Percentiles rank a stretch among this genome's conserved stretches.
phyloP scores from a whole-genome alignment of 1,139 yeast species.

The Pneumocystis wakefieldiae region DNA sequence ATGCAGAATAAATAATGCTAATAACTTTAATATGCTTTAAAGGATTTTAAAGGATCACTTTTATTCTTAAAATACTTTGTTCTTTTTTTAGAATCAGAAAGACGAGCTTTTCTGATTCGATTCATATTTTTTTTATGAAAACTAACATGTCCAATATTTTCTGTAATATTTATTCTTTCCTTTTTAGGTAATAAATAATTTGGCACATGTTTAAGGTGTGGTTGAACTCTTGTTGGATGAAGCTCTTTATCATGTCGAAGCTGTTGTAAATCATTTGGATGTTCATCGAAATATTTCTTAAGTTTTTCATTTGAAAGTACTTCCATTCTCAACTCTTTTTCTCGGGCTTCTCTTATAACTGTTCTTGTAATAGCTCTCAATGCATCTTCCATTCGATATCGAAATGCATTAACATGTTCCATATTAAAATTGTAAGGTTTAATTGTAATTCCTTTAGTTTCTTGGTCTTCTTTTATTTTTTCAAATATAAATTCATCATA shows the following conservation, averaged over 20 bases:
- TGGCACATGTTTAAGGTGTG: constrained; percentile 83
- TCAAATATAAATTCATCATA: constrained; percentile 74
- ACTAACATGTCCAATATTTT: constrained; percentile 61
- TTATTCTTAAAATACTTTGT: constrained; percentile 23
- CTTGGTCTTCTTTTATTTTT: constrained; percentile 64
- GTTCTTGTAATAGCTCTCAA: constrained; percentile 86
- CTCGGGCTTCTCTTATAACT: constrained; percentile 84
- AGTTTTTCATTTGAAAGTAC: constrained; percentile 76
- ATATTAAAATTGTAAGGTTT: constrained; percentile 80
- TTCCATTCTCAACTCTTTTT: constrained; percentile 78
- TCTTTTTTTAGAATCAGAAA: constrained; percentile 25
- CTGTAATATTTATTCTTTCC: constrained; percentile 33
- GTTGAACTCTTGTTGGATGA: constrained; percentile 68
- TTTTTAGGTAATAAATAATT: constrained; percentile 76
- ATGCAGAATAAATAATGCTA: neutral
- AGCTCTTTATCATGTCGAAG: constrained; percentile 57
- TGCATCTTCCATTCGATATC: constrained; percentile 95
- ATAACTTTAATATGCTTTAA: constrained; percentile 23
- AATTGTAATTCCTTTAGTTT: constrained; percentile 30
- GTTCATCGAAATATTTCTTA: constrained; percentile 90
- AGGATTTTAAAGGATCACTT: constrained; percentile 62
- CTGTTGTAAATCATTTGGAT: constrained; percentile 84
- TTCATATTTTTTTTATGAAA: constrained; percentile 44
- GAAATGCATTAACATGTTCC: constrained; percentile 86
- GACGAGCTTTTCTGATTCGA: constrained; percentile 31